Evolutionary conservation across 2,329 filamentous ascomycete genomes (phyloP).

Genomic region (Talaromyces piceae): DNA sequence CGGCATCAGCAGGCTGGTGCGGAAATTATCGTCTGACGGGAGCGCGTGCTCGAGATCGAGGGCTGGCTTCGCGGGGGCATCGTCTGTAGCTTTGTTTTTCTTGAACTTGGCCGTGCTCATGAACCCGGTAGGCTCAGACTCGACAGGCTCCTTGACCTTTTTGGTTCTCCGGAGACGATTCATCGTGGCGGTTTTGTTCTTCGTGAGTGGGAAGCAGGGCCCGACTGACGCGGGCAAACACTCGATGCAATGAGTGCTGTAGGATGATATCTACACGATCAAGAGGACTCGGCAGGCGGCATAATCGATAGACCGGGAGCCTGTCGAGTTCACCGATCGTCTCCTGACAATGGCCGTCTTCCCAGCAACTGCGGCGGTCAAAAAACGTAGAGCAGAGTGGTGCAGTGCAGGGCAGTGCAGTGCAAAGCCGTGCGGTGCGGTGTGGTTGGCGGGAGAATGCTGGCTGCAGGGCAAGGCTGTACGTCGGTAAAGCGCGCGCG

Average conservation of each 20-base stretch:
- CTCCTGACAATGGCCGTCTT: too few relatives aligned
- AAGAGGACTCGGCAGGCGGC: neutral
- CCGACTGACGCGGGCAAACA: neutral
- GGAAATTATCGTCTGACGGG: constrained; percentile 79
- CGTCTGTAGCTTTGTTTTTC: constrained; percentile 45
- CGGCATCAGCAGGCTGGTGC: constrained; percentile 92
- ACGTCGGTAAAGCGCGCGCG: neutral
- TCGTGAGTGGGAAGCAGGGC: neutral
- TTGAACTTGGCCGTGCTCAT: constrained; percentile 35
- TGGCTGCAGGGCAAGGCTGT: neutral
- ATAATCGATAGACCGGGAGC: neutral
- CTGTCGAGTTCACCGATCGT: too few relatives aligned
- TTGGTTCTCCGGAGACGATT: constrained; percentile 36
- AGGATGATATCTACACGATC: neutral
- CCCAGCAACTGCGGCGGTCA: too few relatives aligned
- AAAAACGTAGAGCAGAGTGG: neutral
- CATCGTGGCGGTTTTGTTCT: constrained; percentile 20
- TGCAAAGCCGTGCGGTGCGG: too few relatives aligned
- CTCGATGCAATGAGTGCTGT: neutral
- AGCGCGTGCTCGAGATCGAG: constrained; percentile 63
- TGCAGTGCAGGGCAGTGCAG: too few relatives aligned
- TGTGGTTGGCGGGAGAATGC: constrained; percentile 1
- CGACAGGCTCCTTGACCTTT: constrained; percentile 32
- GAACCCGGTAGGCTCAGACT: constrained; percentile 41
- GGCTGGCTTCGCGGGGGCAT: constrained; percentile 42